Evolutionary conservation across 2,329 filamentous ascomycete species (phyloP).

Genomic region (Penicillium italicum): DNA sequence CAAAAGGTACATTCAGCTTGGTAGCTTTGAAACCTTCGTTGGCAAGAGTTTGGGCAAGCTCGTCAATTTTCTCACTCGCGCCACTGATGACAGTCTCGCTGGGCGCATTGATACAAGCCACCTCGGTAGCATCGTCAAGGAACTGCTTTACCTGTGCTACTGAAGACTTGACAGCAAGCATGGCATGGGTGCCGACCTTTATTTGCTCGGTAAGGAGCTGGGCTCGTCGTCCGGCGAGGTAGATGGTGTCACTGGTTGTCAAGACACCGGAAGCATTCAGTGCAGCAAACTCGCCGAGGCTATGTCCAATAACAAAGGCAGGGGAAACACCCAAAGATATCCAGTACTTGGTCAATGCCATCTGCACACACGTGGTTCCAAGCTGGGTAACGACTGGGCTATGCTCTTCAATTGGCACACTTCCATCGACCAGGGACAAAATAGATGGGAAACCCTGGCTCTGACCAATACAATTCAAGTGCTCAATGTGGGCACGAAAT

Average conservation of each 20-base stretch:
- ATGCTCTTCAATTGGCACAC: constrained; percentile 18
- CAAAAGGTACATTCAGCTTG: constrained; percentile 44
- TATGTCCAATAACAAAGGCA: constrained; percentile 26
- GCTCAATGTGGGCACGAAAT: constrained; percentile 33
- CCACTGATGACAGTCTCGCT: constrained; percentile 45
- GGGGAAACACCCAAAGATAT: constrained; percentile 30
- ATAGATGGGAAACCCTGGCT: constrained; percentile 31
- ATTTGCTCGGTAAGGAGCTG: constrained; percentile 41
- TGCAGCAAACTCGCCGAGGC: constrained; percentile 42
- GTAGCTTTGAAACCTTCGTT: constrained; percentile 41
- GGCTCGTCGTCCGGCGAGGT: constrained; percentile 60
- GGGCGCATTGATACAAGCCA: constrained; percentile 46
- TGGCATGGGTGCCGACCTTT: constrained; percentile 42
- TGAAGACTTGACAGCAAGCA: constrained; percentile 44
- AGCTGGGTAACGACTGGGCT: constrained; percentile 37
- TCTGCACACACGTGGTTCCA: constrained; percentile 39
- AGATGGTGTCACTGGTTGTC: constrained; percentile 46
- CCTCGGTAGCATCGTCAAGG: constrained; percentile 30
- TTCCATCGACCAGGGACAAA: constrained; percentile 26
- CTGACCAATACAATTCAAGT: constrained; percentile 31
- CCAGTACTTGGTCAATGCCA: constrained; percentile 40
- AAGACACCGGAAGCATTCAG: constrained; percentile 37
- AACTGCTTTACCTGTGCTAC: constrained; percentile 32
- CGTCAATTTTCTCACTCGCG: constrained; percentile 35
- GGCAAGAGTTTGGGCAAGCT: constrained; percentile 34